Conservation (phyloP, 2,329 filamentous ascomycete genomes). For the Scedosporium minutisporum region DNA sequence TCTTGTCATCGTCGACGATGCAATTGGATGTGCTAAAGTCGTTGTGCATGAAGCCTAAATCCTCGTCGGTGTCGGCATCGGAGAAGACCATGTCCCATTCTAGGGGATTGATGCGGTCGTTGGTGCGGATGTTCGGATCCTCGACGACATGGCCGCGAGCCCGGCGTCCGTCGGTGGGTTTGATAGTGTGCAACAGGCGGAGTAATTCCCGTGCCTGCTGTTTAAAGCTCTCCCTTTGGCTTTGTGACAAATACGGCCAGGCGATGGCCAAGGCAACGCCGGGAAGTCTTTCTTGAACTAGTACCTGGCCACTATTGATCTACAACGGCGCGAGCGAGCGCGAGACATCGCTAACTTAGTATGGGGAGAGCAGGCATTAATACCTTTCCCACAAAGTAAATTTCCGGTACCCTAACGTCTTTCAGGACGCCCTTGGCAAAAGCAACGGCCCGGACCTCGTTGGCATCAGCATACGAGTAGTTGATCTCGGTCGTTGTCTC, state of each 20-base stretch:
- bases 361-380: background rate
- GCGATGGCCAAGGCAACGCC: conserved; percentile 26
- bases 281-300: conserved; percentile 28
- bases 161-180: conserved; percentile 12
- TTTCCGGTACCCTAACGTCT: conserved; percentile 22
- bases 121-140: conserved; percentile 12
- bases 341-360: background rate
- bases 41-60: conserved; percentile 28
- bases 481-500: conserved; percentile 13
- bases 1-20: conserved; percentile 26
- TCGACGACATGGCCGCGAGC: conserved; percentile 15
- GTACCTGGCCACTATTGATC: conserved; percentile 24
- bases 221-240: conserved; percentile 23
- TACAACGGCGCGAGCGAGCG: conserved; percentile 10
- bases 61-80: conserved; percentile 11
- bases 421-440: conserved; percentile 19
- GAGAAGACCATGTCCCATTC: conserved; percentile 24
- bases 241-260: conserved; percentile 23
- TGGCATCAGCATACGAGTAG: conserved; percentile 30
- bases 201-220: conserved; percentile 23
- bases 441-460: conserved; percentile 25
- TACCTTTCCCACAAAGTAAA: conserved; percentile 30
- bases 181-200: conserved; percentile 16
- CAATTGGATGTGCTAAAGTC: conserved; percentile 25
- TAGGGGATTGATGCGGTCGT: conserved; percentile 18